These are phyloP conservation scores for Apiospora rasikravindrae DNA, from an alignment of 2,329 filamentous ascomycete species.

Conservation along the genomic window DNA sequence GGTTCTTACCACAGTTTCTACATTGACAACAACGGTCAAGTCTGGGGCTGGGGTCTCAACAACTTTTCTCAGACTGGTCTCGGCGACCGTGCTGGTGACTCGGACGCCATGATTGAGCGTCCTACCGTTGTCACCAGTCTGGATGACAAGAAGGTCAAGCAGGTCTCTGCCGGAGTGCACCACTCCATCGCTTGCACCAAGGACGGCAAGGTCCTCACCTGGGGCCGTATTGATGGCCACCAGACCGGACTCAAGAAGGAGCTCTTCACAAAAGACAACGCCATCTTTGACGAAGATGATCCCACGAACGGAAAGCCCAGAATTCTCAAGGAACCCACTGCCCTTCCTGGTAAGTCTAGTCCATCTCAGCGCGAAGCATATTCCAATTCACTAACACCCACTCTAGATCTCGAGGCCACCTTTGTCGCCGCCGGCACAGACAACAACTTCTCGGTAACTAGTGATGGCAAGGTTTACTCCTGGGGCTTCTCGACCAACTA, in stretches of 20 bases:
- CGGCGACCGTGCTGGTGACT: conserved; percentile 65
- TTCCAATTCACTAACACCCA: conserved; percentile 26
- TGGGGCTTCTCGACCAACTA: conserved; percentile 86
- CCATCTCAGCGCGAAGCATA: background rate
- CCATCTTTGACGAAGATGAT: conserved; percentile 65
- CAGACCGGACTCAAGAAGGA: conserved; percentile 63
- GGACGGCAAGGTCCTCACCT: conserved; percentile 49
- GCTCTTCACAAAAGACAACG: conserved; percentile 60
- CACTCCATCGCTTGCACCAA: conserved; percentile 61
- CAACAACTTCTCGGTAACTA: conserved; percentile 73
- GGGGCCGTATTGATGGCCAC: conserved; percentile 53
- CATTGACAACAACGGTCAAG: conserved; percentile 66
- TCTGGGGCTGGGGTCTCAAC: conserved; percentile 76
- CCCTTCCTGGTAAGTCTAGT: conserved; percentile 56
- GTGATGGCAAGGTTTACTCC: conserved; percentile 72
- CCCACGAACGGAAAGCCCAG: conserved; percentile 58
- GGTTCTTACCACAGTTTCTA: conserved; percentile 77
- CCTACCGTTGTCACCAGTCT: conserved; percentile 72
- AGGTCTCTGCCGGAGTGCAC: conserved; percentile 73
- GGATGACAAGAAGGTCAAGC: conserved; percentile 64
- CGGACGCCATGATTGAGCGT: conserved; percentile 74
- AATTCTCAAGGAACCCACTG: conserved; percentile 71
- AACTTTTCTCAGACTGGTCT: conserved; percentile 74
- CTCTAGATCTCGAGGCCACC: conserved; percentile 54
- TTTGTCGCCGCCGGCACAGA: conserved; percentile 70